Evolutionary conservation across 2,329 filamentous ascomycete species (phyloP).

Genomic region (Phoma sp.): DNA sequence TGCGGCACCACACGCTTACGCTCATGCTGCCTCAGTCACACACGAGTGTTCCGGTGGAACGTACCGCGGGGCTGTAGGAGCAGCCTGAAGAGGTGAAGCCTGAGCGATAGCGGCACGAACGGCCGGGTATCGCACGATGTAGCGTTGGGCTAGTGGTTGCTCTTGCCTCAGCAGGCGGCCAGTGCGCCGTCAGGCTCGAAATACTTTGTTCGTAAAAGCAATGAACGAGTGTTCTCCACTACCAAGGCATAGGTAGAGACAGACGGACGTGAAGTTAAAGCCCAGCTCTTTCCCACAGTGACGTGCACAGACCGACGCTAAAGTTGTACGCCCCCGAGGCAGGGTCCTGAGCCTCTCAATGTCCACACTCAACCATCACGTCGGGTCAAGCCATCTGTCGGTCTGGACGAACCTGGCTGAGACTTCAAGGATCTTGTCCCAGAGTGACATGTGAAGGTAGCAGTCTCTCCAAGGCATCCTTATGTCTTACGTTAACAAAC

Average conservation of each 20-base stretch:
- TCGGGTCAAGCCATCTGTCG: constrained; percentile 11
- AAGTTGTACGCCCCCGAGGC: neutral
- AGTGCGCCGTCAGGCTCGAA: neutral
- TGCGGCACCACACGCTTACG: constrained; percentile 6
- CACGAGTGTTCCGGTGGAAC: constrained; percentile 14
- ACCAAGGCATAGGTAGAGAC: neutral
- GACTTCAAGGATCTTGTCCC: constrained; percentile 1
- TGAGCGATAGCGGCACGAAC: constrained; percentile 15
- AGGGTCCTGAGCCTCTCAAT: neutral
- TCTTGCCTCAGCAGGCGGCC: neutral
- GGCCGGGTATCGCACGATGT: constrained; percentile 2
- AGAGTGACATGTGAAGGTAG: constrained; percentile 6
- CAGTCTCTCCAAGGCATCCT: neutral
- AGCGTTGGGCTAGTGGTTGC: neutral
- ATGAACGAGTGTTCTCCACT: neutral
- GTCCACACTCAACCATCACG: constrained; percentile 5
- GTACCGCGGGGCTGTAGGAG: constrained; percentile 11
- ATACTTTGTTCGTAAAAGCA: neutral
- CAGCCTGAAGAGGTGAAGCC: constrained; percentile 12
- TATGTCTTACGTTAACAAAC: neutral
- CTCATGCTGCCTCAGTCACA: constrained; percentile 19
- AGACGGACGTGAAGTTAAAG: neutral
- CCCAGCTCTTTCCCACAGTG: neutral
- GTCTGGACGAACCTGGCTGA: constrained; percentile 5
- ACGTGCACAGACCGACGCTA: constrained; percentile 5